A percentile compares a stretch with the other conserved stretches of the same genome.
Conservation (phyloP, 306 rosid species). For the Vigna unguiculata region DNA sequence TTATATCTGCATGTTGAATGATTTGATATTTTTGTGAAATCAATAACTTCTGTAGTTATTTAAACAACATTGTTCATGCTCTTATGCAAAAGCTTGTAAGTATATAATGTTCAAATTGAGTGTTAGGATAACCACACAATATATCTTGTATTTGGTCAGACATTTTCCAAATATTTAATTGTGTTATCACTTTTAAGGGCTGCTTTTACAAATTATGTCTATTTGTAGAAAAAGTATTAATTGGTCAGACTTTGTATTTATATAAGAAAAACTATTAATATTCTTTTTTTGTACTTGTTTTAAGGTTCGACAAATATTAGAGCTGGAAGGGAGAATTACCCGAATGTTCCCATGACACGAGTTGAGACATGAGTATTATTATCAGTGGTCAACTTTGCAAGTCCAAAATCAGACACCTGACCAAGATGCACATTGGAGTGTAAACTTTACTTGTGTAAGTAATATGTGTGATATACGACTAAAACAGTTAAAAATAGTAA, state of each 20-base stretch:
- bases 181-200: neutral
- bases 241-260: neutral
- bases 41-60: neutral
- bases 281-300: neutral
- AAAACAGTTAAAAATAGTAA: neutral
- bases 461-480: neutral
- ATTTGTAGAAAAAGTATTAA: neutral
- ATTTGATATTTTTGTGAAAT: neutral
- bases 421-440: neutral
- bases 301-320: neutral
- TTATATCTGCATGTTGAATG: neutral
- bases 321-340: slow-evolving; percentile 49
- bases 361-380: slow-evolving; percentile 81
- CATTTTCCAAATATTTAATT: neutral
- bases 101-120: neutral
- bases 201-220: neutral
- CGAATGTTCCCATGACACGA: slow-evolving; percentile 85
- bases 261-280: neutral
- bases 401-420: slow-evolving; percentile 86
- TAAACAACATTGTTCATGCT: neutral
- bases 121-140: neutral
- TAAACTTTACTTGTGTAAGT: neutral
- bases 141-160: neutral
- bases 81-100: neutral
- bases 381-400: slow-evolving; percentile 76